phyloP scores from a whole-genome alignment of 345 rosid species.

The Ceriops decandra region DNA sequence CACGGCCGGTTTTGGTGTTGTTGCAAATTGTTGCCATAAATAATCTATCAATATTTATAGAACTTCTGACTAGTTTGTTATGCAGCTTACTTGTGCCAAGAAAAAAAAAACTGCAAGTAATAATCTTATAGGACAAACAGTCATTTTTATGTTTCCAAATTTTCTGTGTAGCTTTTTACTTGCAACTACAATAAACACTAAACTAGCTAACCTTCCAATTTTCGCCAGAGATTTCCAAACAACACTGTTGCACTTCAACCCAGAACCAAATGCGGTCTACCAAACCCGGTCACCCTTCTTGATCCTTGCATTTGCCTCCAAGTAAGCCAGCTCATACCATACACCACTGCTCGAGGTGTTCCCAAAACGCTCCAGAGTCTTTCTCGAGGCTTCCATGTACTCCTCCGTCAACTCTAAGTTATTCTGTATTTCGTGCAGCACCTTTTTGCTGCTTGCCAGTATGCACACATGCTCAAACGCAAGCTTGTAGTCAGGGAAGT shows the following conservation, averaged over 20 bases:
- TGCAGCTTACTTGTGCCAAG: no score
- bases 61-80: no score
- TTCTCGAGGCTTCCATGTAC: conserved; percentile 67
- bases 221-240: conserved; percentile 57
- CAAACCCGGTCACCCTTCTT: conserved; percentile 52
- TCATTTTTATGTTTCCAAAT: no score
- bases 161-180: no score
- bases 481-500: conserved; percentile 47
- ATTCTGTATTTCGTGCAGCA: conserved; percentile 56
- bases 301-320: conserved; percentile 48
- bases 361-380: conserved; percentile 58
- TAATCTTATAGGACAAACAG: no score
- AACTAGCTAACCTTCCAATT: conserved; percentile 18
- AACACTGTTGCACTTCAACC: conserved; percentile 66
- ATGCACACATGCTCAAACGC: conserved; percentile 60
- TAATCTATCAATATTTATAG: no score
- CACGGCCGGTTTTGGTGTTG: no score
- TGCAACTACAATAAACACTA: no score
- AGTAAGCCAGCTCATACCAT: conserved; percentile 70
- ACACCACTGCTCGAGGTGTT: conserved; percentile 71
- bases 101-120: no score
- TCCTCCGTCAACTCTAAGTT: conserved; percentile 54
- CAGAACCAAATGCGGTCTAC: conserved; percentile 68
- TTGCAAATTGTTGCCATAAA: no score
- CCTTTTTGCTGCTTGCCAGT: conserved; percentile 45